phyloP scores from a whole-genome alignment of 345 rosid species.

The Corchorus olitorius region DNA sequence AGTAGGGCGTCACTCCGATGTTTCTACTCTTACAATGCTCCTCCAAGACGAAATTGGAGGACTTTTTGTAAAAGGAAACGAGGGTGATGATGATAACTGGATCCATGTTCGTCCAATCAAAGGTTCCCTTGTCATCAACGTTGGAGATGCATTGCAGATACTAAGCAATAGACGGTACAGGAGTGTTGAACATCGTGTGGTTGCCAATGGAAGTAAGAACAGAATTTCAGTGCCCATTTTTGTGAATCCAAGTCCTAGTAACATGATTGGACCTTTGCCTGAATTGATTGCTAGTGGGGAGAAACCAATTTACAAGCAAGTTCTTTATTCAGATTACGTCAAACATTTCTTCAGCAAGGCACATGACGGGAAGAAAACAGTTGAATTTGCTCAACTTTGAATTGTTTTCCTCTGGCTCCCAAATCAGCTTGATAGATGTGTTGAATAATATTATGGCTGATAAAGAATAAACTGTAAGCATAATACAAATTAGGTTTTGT shows the following conservation, averaged over 20 bases:
- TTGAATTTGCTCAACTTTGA: conserved; percentile 9
- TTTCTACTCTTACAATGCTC: conserved; percentile 27
- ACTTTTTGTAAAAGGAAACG: conserved; percentile 18
- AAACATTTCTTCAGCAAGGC: conserved; percentile 28
- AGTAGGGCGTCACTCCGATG: conserved; percentile 30
- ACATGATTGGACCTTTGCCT: conserved; percentile 20
- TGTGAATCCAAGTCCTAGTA: conserved; percentile 19
- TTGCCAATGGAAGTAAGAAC: conserved; percentile 21
- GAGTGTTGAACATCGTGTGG: conserved; percentile 30
- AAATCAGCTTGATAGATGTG: too few relatives aligned
- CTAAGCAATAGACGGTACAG: conserved; percentile 29
- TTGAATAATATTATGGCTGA: too few relatives aligned
- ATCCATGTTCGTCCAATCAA: conserved; percentile 29
- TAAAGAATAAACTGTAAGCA: too few relatives aligned
- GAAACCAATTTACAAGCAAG: conserved; percentile 15
- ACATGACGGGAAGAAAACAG: conserved; percentile 28
- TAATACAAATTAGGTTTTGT: too few relatives aligned
- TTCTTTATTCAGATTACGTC: conserved; percentile 28
- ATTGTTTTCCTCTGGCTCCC: background rate
- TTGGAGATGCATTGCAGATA: conserved; percentile 28
- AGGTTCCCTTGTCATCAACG: conserved; percentile 31
- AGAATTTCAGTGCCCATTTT: conserved; percentile 31
- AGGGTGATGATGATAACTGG: conserved; percentile 19
- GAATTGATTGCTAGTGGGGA: conserved; percentile 20
- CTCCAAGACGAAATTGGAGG: conserved; percentile 26